Percentiles rank a stretch among this genome's conserved stretches.
Conservation (phyloP, 208 protist species). For the Perkinsela sp. region DNA sequence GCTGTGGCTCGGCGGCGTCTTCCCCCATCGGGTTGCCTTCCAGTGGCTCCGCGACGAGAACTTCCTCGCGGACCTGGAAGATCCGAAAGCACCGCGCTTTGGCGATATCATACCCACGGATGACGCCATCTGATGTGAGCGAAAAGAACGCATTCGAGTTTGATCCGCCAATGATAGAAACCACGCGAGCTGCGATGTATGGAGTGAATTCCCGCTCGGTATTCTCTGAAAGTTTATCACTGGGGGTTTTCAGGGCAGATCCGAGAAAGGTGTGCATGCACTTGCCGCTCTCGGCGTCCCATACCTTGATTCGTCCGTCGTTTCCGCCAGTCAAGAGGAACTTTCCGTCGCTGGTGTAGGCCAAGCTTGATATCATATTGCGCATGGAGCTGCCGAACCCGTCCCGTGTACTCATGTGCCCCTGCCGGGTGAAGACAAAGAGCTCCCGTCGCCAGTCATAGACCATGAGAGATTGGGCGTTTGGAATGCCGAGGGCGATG, state of each 20-base stretch:
- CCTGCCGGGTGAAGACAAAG: constrained; percentile 68
- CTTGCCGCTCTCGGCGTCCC: constrained; percentile 52
- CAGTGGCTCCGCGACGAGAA: constrained; percentile 9
- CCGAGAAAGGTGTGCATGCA: constrained; percentile 74
- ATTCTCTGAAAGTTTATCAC: not conserved
- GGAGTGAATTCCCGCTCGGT: not conserved
- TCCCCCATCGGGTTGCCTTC: too few species aligned
- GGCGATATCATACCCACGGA: constrained; percentile 59
- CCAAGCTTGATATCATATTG: constrained; percentile 55
- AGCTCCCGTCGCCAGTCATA: constrained; percentile 72
- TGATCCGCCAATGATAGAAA: constrained; percentile 34
- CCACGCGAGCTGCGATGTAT: constrained; percentile 19
- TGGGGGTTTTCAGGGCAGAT: constrained; percentile 8
- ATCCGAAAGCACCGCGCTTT: constrained; percentile 64
- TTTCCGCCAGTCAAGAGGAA: constrained; percentile 61
- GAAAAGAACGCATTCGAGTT: constrained; percentile 65
- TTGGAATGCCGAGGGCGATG: constrained; percentile 50
- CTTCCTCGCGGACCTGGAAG: constrained; percentile 17
- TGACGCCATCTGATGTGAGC: constrained; percentile 57
- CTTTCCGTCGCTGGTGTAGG: constrained; percentile 50
- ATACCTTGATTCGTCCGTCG: constrained; percentile 74
- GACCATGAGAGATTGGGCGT: constrained; percentile 66
- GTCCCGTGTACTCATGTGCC: constrained; percentile 15
- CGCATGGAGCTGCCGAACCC: constrained; percentile 2
- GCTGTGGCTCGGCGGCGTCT: not conserved